Conservation (phyloP, 805 yeast genomes). For the Cyberlindnera euphorbiiphila region DNA sequence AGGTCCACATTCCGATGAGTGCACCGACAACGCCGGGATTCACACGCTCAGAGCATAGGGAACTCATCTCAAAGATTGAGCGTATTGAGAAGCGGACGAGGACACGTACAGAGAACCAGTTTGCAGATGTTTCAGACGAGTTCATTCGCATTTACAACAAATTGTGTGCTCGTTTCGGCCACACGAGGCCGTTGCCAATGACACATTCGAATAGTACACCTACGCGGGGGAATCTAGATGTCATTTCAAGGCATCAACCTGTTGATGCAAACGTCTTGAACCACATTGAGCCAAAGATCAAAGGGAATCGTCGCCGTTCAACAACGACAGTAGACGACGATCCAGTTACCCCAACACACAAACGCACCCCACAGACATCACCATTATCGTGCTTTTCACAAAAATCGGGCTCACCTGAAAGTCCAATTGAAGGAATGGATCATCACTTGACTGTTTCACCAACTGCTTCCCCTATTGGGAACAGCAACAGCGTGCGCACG, state of each 20-base stretch:
- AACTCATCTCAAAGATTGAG: constrained; percentile 7
- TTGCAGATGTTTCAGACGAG: constrained; percentile 12
- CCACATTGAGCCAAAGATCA: neutral
- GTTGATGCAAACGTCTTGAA: neutral
- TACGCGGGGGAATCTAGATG: too few species aligned
- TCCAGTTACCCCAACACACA: constrained; percentile 1
- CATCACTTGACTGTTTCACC: neutral
- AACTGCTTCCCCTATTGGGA: neutral
- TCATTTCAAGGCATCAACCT: too few species aligned
- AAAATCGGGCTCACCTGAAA: constrained; percentile 1
- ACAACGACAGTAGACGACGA: neutral
- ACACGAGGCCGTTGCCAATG: too few species aligned
- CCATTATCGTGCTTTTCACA: constrained; percentile 7
- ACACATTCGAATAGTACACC: too few species aligned
- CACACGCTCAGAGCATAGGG: constrained; percentile 2
- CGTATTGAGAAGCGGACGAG: constrained; percentile 4
- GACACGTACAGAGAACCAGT: neutral
- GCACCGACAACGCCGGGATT: too few species aligned
- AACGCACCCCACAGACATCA: neutral
- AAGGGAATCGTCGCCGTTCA: too few species aligned
- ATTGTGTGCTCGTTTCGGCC: constrained; percentile 6
- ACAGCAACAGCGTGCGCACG: constrained; percentile 14
- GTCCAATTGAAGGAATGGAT: constrained; percentile 1
- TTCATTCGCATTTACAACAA: constrained; percentile 9
- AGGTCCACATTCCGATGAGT: too few species aligned